Evolutionary conservation across 2,329 filamentous ascomycete species (phyloP).

Genomic region (Aspergillus amoenus): DNA sequence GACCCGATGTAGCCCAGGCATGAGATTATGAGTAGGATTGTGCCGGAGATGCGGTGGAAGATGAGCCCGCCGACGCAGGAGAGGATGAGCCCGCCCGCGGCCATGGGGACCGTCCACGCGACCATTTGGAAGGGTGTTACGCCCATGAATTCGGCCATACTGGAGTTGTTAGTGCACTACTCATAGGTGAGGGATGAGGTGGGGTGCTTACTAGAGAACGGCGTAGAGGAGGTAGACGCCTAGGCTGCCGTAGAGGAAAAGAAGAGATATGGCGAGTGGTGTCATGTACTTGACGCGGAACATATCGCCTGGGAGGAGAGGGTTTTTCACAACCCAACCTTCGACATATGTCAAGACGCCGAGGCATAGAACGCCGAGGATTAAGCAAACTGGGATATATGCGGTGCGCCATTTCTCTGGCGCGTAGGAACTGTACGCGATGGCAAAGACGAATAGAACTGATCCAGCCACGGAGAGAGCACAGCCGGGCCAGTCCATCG

Average conservation of each 20-base stretch:
- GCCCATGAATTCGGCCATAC: conserved; percentile 61
- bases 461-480: conserved; percentile 63
- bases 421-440: conserved; percentile 71
- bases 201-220: conserved; percentile 61
- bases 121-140: conserved; percentile 63
- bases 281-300: conserved; percentile 71
- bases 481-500: conserved; percentile 70
- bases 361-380: conserved; percentile 62
- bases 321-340: conserved; percentile 66
- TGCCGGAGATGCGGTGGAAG: conserved; percentile 66
- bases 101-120: conserved; percentile 68
- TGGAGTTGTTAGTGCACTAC: conserved; percentile 26
- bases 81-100: conserved; percentile 66
- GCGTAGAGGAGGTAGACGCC: conserved; percentile 70
- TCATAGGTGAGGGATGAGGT: background rate
- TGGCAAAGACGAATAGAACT: conserved; percentile 69
- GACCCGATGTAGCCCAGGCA: conserved; percentile 59
- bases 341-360: conserved; percentile 66
- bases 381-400: conserved; percentile 67
- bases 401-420: conserved; percentile 70
- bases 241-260: conserved; percentile 67
- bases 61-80: conserved; percentile 63
- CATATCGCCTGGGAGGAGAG: conserved; percentile 67
- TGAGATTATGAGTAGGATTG: conserved; percentile 62
- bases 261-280: conserved; percentile 59